Base-by-base conservation (phyloP, 148 eudicot genomes). In the Fagopyrum esculentum region DNA sequence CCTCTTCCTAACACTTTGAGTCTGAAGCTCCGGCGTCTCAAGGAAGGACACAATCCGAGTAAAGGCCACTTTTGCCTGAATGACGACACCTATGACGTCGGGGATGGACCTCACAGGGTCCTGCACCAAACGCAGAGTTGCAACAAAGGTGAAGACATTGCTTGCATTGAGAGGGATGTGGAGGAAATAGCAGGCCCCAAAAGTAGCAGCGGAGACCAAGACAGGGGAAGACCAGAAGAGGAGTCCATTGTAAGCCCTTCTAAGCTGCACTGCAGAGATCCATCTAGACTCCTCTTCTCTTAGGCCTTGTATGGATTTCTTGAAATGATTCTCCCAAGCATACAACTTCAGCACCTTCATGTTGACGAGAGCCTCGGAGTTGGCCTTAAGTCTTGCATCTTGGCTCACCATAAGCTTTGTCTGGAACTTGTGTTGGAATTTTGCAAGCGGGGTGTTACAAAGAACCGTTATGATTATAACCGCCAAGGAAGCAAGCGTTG, bases 41-140 rank as follows among this genome's bases (percentile, higher is more conserved):
- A 94, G 88, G 76, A 94, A 94, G 61, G 79, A 84, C 59, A 85
- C 86, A 48, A 94, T 86, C 79, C 98, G 79, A 9, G 78, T 72
- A 77, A 88, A 94, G 6, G 98, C 89, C n/a, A 94, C 97, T 75
- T 86, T 89, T 5, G 97, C 97, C 84, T 94, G 97, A 78, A 94
- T 91, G 73, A 88, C 87, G 13, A 85, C 89, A 11, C 88, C 90
- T 45, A 94, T 83, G 46, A 90, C 97, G 77, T 94, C 98, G 12
- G 98, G 98, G 43, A 92, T 90, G 29, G 84, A 35, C 81, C 97
- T 87, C 30, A 94, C 75, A 13, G 98, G 96, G 3, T 94, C 98
- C 81, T 94, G 98, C 69, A 94, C 90, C 49, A 94, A 89, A 45
- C 96, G 88, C 51, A 94, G 81, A 0, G 97, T 87, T 22, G 98